These are phyloP conservation scores for Sisymbrium irio DNA, from an alignment of 345 rosid species.

Conservation along the genomic window DNA sequence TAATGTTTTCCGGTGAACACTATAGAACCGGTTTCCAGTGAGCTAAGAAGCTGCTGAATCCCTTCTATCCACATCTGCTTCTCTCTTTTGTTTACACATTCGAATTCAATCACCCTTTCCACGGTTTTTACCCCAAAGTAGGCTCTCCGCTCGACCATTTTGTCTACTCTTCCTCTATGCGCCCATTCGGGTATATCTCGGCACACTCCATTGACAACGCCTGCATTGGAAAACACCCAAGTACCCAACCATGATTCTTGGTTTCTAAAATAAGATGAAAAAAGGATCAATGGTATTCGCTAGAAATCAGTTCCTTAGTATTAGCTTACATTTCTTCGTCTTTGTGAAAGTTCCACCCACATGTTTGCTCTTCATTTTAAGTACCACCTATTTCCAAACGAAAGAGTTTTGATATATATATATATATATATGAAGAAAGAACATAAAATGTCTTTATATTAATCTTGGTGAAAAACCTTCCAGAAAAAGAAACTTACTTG, in stretches of 20 bases:
- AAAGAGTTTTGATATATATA: no score
- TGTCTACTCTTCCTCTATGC: slow-evolving; percentile 45
- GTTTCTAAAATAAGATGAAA: not conserved
- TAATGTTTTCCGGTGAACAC: slow-evolving; percentile 20
- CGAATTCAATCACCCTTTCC: slow-evolving; percentile 78
- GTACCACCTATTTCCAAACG: slow-evolving; percentile 56
- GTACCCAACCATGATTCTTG: not conserved
- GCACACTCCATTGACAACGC: slow-evolving; percentile 59
- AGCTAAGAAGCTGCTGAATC: slow-evolving; percentile 62
- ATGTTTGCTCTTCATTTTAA: slow-evolving; percentile 83
- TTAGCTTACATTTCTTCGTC: slow-evolving; percentile 73
- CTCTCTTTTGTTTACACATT: slow-evolving; percentile 61
- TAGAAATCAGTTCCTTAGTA: not conserved
- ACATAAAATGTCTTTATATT: not conserved
- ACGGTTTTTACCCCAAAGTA: slow-evolving; percentile 73
- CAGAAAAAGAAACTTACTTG: slow-evolving; percentile 48
- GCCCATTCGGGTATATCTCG: slow-evolving; percentile 64
- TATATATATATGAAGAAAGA: not conserved
- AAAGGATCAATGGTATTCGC: not conserved
- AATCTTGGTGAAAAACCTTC: not conserved
- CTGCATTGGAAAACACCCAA: slow-evolving; percentile 36
- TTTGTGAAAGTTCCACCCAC: slow-evolving; percentile 90
- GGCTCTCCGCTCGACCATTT: slow-evolving; percentile 44
- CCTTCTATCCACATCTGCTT: slow-evolving; percentile 83
- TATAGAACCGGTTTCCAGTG: slow-evolving; percentile 25